Conservation (phyloP, 768 basidiomycete species). For the Leucosporidium scottii region DNA sequence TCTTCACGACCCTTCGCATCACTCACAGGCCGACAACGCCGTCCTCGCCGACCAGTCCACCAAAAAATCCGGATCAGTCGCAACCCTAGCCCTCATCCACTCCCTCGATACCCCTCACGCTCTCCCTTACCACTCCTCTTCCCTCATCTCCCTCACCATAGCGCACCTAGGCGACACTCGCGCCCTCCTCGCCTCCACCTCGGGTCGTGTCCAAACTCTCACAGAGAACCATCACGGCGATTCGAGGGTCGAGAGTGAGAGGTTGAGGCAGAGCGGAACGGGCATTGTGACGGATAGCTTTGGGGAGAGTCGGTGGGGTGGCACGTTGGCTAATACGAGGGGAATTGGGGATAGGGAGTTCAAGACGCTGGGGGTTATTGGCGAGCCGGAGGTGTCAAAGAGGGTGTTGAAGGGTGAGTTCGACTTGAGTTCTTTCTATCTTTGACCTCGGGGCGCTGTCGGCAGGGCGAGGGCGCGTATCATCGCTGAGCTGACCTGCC, state of each 20-base stretch:
- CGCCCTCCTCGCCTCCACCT: slow-evolving; percentile 69
- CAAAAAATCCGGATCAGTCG: slow-evolving; percentile 62
- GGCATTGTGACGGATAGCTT: slow-evolving; percentile 87
- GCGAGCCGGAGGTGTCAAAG: slow-evolving; percentile 31
- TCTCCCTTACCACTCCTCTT: slow-evolving; percentile 72
- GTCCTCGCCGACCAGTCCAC: slow-evolving; percentile 21
- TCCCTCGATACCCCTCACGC: slow-evolving; percentile 68
- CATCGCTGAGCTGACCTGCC: neutral
- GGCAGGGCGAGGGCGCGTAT: too few relatives aligned
- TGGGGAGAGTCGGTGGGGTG: slow-evolving; percentile 96
- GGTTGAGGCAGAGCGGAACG: slow-evolving; percentile 79
- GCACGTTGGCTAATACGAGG: slow-evolving; percentile 82
- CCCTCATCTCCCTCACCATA: slow-evolving; percentile 69
- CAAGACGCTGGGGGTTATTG: slow-evolving; percentile 36
- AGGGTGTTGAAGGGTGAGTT: slow-evolving; percentile 26
- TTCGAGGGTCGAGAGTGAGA: slow-evolving; percentile 69
- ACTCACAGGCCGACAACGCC: slow-evolving; percentile 28
- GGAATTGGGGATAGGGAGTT: slow-evolving; percentile 51
- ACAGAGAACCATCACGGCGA: slow-evolving; percentile 97
- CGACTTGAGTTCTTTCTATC: too few relatives aligned
- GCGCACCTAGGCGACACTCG: slow-evolving; percentile 93
- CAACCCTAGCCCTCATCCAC: slow-evolving; percentile 84
- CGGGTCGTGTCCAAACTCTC: slow-evolving; percentile 70
- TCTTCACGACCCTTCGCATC: neutral
- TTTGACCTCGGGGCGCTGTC: too few relatives aligned